Evolutionary conservation across 2,329 filamentous ascomycete species (phyloP).

Genomic region (Venturia nashicola): DNA sequence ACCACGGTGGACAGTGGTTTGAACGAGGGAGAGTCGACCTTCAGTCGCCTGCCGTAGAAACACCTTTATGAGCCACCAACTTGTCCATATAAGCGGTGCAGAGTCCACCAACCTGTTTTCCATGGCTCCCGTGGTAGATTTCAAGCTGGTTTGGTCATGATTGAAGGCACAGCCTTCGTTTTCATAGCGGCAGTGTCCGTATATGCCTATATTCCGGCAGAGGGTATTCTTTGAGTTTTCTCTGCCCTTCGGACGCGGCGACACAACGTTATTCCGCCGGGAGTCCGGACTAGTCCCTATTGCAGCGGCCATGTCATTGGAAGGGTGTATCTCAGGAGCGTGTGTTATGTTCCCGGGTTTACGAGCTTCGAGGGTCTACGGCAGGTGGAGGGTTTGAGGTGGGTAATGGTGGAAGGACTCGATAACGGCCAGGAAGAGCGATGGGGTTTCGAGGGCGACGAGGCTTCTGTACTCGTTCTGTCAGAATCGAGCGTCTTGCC

Average conservation of each 20-base stretch:
- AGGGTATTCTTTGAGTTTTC: slow-evolving; percentile 70
- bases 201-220: slow-evolving; percentile 86
- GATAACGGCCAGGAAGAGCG: not conserved
- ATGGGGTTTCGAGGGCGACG: not conserved
- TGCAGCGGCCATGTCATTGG: not conserved
- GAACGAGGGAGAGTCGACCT: slow-evolving; percentile 93
- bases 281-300: slow-evolving; percentile 20
- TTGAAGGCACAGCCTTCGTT: slow-evolving; percentile 81
- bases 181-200: slow-evolving; percentile 85
- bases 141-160: slow-evolving; percentile 60
- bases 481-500: not conserved
- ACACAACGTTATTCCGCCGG: slow-evolving; percentile 25
- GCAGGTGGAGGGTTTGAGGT: not conserved
- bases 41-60: slow-evolving; percentile 51
- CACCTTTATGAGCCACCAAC: not conserved
- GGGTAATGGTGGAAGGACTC: not conserved
- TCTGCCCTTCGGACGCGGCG: slow-evolving; percentile 31
- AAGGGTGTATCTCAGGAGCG: not conserved
- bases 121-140: slow-evolving; percentile 24
- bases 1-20: slow-evolving; percentile 50
- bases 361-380: not conserved
- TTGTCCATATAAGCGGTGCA: slow-evolving; percentile 7
- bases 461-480: not conserved
- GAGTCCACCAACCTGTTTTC: slow-evolving; percentile 36
- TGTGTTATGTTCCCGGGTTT: not conserved